Conservation (phyloP, 2,329 filamentous ascomycete species). For the Trichothecium sympodiale region DNA sequence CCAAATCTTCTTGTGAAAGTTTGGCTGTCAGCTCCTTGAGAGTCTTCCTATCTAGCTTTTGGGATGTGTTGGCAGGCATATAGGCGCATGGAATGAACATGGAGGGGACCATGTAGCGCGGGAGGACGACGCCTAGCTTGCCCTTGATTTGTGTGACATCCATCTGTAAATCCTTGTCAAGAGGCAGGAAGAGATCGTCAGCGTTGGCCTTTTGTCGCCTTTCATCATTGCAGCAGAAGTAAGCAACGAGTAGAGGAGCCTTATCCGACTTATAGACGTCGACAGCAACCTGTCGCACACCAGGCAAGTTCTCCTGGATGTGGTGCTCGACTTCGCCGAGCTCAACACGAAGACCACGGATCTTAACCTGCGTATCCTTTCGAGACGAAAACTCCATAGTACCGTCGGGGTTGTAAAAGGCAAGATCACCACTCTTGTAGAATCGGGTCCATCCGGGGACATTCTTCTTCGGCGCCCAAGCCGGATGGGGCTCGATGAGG, state of each 20-base stretch:
- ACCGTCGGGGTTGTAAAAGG: constrained; percentile 24
- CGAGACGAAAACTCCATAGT: constrained; percentile 32
- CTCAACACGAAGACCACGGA: constrained; percentile 43
- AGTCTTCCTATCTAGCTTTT: constrained; percentile 8
- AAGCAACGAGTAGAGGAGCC: constrained; percentile 1
- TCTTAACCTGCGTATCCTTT: constrained; percentile 45
- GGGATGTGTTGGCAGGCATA: constrained; percentile 7
- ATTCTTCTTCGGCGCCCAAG: not conserved
- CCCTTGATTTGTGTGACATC: constrained; percentile 8
- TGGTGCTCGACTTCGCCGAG: constrained; percentile 15
- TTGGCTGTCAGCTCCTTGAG: not conserved
- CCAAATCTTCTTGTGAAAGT: not conserved
- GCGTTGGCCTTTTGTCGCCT: not conserved
- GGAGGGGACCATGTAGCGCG: constrained; percentile 9
- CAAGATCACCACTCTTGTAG: constrained; percentile 36
- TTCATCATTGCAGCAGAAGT: constrained; percentile 2
- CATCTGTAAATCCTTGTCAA: constrained; percentile 4
- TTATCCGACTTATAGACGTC: not conserved
- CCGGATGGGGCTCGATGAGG: not conserved
- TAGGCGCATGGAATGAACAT: constrained; percentile 5
- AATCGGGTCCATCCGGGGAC: constrained; percentile 13
- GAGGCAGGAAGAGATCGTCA: constrained; percentile 5
- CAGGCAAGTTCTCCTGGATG: not conserved
- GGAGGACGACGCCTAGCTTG: constrained; percentile 5
- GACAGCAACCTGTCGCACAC: constrained; percentile 1